phyloP scores from a whole-genome alignment of 805 yeast species.

The Cyberlindnera mississippiensis region DNA sequence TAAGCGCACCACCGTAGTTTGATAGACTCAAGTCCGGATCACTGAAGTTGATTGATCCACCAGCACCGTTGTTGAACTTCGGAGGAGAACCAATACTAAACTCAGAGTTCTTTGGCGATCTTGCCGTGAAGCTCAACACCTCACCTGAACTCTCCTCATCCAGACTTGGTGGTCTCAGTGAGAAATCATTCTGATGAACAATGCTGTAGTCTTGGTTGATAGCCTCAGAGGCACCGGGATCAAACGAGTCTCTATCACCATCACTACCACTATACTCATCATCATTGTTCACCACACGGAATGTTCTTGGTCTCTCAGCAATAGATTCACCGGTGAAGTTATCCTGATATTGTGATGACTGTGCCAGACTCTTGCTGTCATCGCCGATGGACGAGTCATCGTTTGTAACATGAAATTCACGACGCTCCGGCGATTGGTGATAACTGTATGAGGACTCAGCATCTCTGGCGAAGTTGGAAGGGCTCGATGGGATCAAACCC shows the following conservation, averaged over 20 bases:
- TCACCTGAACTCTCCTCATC: conserved; percentile 25
- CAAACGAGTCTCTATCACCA: conserved; percentile 17
- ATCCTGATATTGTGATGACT: not conserved
- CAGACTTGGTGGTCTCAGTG: conserved; percentile 2
- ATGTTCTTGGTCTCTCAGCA: conserved; percentile 12
- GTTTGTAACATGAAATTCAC: conserved; percentile 11
- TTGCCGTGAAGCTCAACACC: conserved; percentile 32
- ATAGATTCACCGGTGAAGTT: not conserved
- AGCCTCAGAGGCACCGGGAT: conserved; percentile 7
- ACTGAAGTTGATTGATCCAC: conserved; percentile 4
- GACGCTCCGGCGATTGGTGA: conserved; percentile 10
- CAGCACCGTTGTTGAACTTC: conserved; percentile 10
- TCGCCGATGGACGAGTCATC: conserved; percentile 7
- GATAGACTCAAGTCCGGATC: conserved; percentile 3
- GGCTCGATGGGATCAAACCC: not conserved
- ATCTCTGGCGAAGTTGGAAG: conserved; percentile 3
- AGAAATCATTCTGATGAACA: conserved; percentile 13
- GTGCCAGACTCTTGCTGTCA: conserved; percentile 1
- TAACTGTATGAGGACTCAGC: conserved; percentile 10
- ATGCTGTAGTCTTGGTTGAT: conserved; percentile 15
- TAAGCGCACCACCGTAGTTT: not conserved
- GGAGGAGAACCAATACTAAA: conserved; percentile 22
- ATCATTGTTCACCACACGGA: conserved; percentile 29
- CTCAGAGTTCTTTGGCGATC: conserved; percentile 31
- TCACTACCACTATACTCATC: conserved; percentile 22